A percentile compares a stretch with the other conserved stretches of the same genome.
These are phyloP conservation scores for Petrea volubilis DNA, from an alignment of 257 asterid species.

Conservation along the genomic window DNA sequence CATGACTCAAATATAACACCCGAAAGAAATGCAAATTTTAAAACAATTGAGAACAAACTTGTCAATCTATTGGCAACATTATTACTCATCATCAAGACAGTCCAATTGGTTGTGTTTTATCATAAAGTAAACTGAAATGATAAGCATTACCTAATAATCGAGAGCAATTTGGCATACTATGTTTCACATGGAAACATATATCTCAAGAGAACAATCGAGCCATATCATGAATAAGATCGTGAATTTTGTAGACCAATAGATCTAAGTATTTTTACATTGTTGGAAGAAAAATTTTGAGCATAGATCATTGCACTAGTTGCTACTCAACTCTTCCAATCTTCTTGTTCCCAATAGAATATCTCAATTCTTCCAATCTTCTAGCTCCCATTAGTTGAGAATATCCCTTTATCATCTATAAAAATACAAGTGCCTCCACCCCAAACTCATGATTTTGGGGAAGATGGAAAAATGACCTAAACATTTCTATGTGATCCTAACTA, in stretches of 20 bases:
- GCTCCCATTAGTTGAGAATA: conserved; percentile 6
- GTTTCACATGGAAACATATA: conserved; percentile 7
- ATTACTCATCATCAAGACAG: conserved; percentile 17
- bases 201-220: conserved; percentile 21
- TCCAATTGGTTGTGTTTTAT: background rate
- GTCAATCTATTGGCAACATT: too few relatives aligned
- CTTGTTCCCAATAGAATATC: too few relatives aligned
- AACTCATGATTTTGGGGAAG: conserved; percentile 23
- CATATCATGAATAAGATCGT: conserved; percentile 20
- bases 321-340: conserved; percentile 15
- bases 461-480: conserved; percentile 28
- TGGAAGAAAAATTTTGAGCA: conserved; percentile 19
- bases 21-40: conserved; percentile 8
- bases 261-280: background rate
- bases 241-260: conserved; percentile 14
- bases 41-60: background rate
- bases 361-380: too few relatives aligned
- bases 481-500: background rate
- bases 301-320: conserved; percentile 14
- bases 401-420: conserved; percentile 27
- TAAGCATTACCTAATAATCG: conserved; percentile 24
- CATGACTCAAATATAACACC: conserved; percentile 19
- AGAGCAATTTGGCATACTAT: background rate
- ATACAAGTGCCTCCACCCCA: conserved; percentile 10
- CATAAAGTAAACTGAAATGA: conserved; percentile 25